These are phyloP conservation scores for Daldinia sp. DNA, from an alignment of 2,329 filamentous ascomycete genomes.

Conservation along the genomic window DNA sequence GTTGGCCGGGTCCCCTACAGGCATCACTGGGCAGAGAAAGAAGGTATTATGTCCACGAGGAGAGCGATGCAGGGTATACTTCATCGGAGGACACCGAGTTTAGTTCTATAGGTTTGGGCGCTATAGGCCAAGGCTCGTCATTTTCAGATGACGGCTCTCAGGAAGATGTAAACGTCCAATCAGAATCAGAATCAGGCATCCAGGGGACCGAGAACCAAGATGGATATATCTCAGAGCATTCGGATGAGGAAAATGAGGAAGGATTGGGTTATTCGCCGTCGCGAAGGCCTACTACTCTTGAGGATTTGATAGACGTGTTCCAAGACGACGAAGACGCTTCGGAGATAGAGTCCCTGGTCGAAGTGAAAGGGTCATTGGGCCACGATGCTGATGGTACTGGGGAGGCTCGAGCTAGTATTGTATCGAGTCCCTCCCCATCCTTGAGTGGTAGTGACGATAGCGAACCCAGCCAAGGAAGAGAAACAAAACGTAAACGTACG, in stretches of 20 bases:
- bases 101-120: background rate
- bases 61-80: background rate
- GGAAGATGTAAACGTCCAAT: background rate
- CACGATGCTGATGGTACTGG: background rate
- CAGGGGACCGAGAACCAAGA: background rate
- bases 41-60: slow-evolving; percentile 1
- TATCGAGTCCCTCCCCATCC: background rate
- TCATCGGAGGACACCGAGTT: slow-evolving; percentile 14
- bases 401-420: background rate
- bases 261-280: background rate
- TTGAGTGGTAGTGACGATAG: background rate
- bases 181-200: background rate
- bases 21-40: slow-evolving; percentile 7
- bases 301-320: background rate
- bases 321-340: background rate
- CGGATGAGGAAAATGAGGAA: background rate
- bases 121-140: background rate
- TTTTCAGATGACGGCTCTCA: background rate
- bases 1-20: slow-evolving; percentile 9
- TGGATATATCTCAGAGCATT: background rate
- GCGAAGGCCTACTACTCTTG: background rate
- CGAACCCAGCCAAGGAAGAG: background rate
- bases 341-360: background rate
- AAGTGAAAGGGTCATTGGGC: background rate
- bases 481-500: slow-evolving; percentile 10